Base-by-base conservation (phyloP, 139 green algal genomes). In the Desmodesmus armatus region DNA sequence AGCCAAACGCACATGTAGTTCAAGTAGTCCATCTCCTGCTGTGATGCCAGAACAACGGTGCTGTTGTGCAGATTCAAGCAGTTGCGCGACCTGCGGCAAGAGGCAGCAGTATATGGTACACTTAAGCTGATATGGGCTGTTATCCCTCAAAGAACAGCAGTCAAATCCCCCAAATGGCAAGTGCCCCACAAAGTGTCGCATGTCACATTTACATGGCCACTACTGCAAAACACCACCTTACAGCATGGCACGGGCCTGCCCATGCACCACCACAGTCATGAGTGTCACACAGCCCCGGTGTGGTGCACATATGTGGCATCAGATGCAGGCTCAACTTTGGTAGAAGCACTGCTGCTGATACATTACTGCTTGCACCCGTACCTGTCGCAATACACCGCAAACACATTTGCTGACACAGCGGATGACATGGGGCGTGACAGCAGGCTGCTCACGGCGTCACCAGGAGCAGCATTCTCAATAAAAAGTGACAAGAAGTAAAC, bases 361-460 rank as follows among this genome's bases (percentile, higher is more conserved):
- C 47, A n/a, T n/a, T 55, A 13, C 47, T 55, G 7, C 47, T 21
- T 55, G 62, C 62, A 70, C 21, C n/a, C 65, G 9, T 37, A 83
- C 77, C 77, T 83, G 15, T 43, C 60, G 58, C 58, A 83, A 40
- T 73, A 83, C 9, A 83, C 43, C 3, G 77, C 58, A 37, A 35
- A 83, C 3, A 83, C 31, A 25, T 83, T 83, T 27, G 23, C 5
- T 31, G 77, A 43, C 7, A 83, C n/a, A 25, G 60, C n/a, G n/a
- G 15, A 39, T 5, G 40, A 31, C n/a, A 40, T 75, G 2, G 77
- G 77, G 3, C 37, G 15, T 33, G 77, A 55, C 27, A 62, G 13
- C 3, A 63, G 13, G 43, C 58, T 35, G 21, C 40, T 35, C 3
- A 83, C 3, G 2, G 73, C 73, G 47, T 80, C 73, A 6, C 73